phyloP scores from a whole-genome alignment of 495 filamentous ascomycete species.

The Hyaloscypha hepaticicola region DNA sequence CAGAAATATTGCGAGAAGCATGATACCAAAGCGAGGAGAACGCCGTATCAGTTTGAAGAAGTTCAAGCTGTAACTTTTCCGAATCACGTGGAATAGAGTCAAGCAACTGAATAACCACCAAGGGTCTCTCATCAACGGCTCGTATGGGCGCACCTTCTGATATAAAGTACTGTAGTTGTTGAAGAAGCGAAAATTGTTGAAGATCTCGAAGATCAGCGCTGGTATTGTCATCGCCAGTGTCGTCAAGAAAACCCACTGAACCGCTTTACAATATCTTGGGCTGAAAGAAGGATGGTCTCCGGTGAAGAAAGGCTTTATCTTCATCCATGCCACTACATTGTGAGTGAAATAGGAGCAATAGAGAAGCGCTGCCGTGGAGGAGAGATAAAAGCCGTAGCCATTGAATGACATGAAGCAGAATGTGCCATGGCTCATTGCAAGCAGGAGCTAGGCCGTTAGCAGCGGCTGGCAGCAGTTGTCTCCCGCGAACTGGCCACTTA shows the following conservation, averaged over 20 bases:
- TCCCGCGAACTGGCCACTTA: conserved; percentile 21
- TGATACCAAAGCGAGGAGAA: conserved; percentile 56
- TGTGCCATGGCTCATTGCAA: conserved; percentile 41
- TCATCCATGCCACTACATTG: conserved; percentile 53
- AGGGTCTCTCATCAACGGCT: conserved; percentile 50
- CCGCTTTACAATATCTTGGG: conserved; percentile 42
- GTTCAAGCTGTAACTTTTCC: conserved; percentile 50
- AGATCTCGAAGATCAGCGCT: not conserved
- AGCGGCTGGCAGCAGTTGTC: not conserved
- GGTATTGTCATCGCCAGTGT: conserved; percentile 24
- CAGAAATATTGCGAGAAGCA: conserved; percentile 54
- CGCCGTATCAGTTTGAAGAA: conserved; percentile 46
- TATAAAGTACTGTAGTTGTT: not conserved
- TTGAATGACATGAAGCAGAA: conserved; percentile 46
- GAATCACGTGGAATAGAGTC: conserved; percentile 54
- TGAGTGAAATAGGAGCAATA: conserved; percentile 48
- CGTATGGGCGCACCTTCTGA: not conserved
- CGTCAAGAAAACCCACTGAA: conserved; percentile 51
- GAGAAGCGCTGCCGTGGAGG: conserved; percentile 45
- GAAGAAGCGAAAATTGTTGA: conserved; percentile 49
- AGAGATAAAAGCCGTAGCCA: conserved; percentile 48
- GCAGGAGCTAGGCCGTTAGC: conserved; percentile 19
- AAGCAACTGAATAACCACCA: conserved; percentile 59
- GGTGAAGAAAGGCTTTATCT: conserved; percentile 45
- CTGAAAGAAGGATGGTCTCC: conserved; percentile 41